A percentile compares a stretch with the other conserved stretches of the same genome.
Evolutionary conservation across 1,284 basidiomycete genomes (phyloP).

Genomic region (Rhodotorula sp.): DNA sequence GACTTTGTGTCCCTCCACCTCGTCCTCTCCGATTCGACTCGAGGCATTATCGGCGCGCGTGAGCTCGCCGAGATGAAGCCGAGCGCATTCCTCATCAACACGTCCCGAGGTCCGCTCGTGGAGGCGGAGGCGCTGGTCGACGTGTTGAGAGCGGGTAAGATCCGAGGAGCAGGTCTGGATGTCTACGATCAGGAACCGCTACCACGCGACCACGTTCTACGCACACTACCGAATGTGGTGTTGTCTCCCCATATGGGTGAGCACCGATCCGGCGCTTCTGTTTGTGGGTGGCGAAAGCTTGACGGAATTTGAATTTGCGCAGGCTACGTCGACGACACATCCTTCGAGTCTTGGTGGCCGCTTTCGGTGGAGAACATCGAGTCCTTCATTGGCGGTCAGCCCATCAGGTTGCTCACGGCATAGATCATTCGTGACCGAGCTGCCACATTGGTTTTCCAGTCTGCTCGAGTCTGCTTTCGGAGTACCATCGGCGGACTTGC

Average conservation of each 20-base stretch:
- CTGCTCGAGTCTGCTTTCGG: too few species aligned
- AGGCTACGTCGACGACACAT: slow-evolving; percentile 36
- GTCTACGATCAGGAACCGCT: slow-evolving; percentile 65
- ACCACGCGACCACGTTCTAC: slow-evolving; percentile 58
- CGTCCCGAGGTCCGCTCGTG: slow-evolving; percentile 62
- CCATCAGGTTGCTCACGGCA: slow-evolving; percentile 8
- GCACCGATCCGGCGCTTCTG: slow-evolving; percentile 53
- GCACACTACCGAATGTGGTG: slow-evolving; percentile 57
- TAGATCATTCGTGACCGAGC: too few species aligned
- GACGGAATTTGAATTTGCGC: neutral
- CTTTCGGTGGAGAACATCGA: slow-evolving; percentile 59
- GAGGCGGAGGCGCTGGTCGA: slow-evolving; percentile 58
- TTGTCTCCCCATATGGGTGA: slow-evolving; percentile 62
- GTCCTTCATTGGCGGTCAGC: slow-evolving; percentile 52
- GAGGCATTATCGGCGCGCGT: slow-evolving; percentile 54
- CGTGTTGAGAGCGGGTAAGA: slow-evolving; percentile 39
- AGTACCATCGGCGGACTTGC: too few species aligned
- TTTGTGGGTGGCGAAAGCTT: neutral
- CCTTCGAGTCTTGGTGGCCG: slow-evolving; percentile 19
- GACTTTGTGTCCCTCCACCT: slow-evolving; percentile 64
- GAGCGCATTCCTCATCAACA: slow-evolving; percentile 63
- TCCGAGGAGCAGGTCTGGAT: slow-evolving; percentile 47
- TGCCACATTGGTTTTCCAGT: too few species aligned
- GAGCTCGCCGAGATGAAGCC: slow-evolving; percentile 59
- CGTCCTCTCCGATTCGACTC: slow-evolving; percentile 58